Evolutionary conservation across 2,329 filamentous ascomycete genomes (phyloP).

Genomic region (Aspergillus alliaceus): DNA sequence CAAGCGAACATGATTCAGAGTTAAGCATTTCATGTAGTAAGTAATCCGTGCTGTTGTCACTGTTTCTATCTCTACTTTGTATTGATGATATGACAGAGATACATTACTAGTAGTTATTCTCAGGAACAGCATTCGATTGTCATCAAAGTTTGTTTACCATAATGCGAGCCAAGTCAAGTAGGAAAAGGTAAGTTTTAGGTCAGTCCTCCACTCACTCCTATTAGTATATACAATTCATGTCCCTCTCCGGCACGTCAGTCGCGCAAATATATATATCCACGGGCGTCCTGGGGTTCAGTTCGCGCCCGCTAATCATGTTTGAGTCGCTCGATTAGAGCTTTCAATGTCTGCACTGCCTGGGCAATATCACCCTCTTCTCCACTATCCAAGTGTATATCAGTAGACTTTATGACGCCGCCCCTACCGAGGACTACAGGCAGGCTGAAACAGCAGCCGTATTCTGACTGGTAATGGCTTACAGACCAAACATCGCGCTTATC

Average conservation of each 20-base stretch:
- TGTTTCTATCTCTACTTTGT: too few relatives aligned
- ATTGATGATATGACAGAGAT: too few relatives aligned
- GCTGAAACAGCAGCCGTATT: conserved; percentile 51
- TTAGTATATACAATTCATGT: too few relatives aligned
- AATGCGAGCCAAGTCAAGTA: too few relatives aligned
- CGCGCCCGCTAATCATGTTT: not conserved
- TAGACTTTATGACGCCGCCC: conserved; percentile 44
- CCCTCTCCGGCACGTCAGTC: too few relatives aligned
- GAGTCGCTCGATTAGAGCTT: not conserved
- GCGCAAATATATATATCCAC: not conserved
- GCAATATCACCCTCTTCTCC: not conserved
- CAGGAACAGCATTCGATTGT: too few relatives aligned
- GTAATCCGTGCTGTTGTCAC: too few relatives aligned
- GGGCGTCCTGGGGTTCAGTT: not conserved
- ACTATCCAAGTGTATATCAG: conserved; percentile 17
- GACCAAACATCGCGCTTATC: conserved; percentile 50
- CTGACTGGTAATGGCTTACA: conserved; percentile 51
- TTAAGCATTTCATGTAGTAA: too few relatives aligned
- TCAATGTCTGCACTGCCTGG: conserved; percentile 3
- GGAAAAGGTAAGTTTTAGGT: too few relatives aligned
- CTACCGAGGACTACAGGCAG: conserved; percentile 52
- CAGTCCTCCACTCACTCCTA: too few relatives aligned
- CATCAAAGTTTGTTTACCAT: too few relatives aligned
- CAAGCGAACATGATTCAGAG: not conserved
- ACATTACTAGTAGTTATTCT: too few relatives aligned